Evolutionary conservation across 2,329 filamentous ascomycete genomes (phyloP), one percentile per base, ranked within the genome.

Genomic region (Arachnomyces sp.): DNA sequence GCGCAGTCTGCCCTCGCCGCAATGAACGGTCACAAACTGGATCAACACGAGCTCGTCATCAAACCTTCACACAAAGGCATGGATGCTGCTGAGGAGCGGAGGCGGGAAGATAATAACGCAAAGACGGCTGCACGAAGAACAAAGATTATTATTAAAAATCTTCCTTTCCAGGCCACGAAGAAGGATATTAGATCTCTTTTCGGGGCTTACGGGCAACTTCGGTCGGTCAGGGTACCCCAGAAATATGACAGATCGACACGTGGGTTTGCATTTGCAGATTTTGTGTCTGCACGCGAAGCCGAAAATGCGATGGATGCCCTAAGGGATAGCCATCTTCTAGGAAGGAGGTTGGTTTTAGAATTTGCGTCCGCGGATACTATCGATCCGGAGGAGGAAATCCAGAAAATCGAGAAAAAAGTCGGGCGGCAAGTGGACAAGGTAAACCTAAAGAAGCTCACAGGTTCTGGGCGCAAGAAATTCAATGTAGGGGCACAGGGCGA

Each of bases 91-190:
- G 87, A 94, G 59, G 85, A 94, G 64, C 78, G 84, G 49, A 79
- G 83, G 48, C 82, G 82, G 50, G 82, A 90, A 50, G 88, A 96
- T 57, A 79, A 76, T 49, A 80, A 82, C 37, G 93, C 88, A 72
- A 93, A 90, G 64, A 67, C 77, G 37, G 80, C 84, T 16, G 76
- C 76, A 12, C 78, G 81, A 58, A 77, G 79, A 50, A 95, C 89
- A 35, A 96, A 96, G 74, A 83, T 98, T 57, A 82, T 96, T 64
- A 83, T 98, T 70, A 98, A 96, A 73, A 98, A 98, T 70, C 69
- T 98, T 64, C 90, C 92, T 14, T 98, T 98, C 69, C 87, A 96
- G 68, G 83, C 85, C 36, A 83, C 81, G 39, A 95, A 94, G 71
- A 92, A 93, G 63, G 92, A 98, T 60, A 75, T 98, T 43, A 79